Conservation (phyloP, 768 basidiomycete genomes). For the Naganishia antarctica region DNA sequence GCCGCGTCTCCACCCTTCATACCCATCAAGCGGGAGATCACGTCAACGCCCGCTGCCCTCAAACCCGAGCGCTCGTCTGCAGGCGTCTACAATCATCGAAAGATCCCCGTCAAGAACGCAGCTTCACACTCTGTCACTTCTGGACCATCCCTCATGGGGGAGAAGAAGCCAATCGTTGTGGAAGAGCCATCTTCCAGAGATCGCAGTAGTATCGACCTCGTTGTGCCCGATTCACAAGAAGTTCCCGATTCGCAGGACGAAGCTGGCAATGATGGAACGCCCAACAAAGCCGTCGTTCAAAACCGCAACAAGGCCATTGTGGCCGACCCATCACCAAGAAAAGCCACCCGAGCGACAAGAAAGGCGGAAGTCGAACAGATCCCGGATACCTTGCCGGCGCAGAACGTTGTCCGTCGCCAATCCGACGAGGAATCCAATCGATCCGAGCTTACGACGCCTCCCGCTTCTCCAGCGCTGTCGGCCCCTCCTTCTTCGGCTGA, state of each 20-base stretch:
- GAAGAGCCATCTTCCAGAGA: neutral
- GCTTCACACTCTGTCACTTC: neutral
- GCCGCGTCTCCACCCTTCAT: neutral
- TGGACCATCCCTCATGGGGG: neutral
- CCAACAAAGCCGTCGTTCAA: neutral
- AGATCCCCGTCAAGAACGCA: constrained; percentile 17
- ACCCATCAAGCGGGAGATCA: neutral
- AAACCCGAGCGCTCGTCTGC: neutral
- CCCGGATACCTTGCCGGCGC: neutral
- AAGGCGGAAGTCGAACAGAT: neutral
- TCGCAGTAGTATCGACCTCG: neutral
- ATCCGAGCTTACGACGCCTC: constrained; percentile 11
- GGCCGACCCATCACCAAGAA: neutral
- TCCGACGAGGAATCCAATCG: constrained; percentile 7
- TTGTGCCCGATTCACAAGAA: constrained; percentile 20
- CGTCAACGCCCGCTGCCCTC: neutral
- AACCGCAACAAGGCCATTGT: neutral
- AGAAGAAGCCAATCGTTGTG: neutral
- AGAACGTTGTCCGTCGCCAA: neutral
- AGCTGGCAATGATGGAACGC: neutral
- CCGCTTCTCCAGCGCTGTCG: constrained; percentile 7
- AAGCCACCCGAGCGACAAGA: neutral
- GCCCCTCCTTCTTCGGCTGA: neutral
- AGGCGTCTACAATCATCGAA: constrained; percentile 10
- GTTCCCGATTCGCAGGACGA: constrained; percentile 16